Percentiles rank a stretch among this genome's conserved stretches.
phyloP scores from a whole-genome alignment of 257 asterid species.

The Lycium ferocissimum region DNA sequence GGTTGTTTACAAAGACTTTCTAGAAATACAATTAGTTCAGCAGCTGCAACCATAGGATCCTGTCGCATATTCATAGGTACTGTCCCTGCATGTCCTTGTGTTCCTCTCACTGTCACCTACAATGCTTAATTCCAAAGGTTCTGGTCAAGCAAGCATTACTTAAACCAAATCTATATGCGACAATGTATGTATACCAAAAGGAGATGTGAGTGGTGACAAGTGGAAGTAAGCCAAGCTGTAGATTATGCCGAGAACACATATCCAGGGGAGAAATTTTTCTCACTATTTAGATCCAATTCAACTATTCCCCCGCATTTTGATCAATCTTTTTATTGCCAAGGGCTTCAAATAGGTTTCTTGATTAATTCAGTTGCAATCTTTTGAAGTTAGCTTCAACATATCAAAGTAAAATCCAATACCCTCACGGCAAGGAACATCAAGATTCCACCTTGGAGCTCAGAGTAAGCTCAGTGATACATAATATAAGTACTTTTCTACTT shows the following conservation, averaged over 20 bases:
- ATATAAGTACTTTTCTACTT: conserved; percentile 14
- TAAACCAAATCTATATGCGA: neutral
- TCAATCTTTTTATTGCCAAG: neutral
- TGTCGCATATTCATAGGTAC: conserved; percentile 96
- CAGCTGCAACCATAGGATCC: conserved; percentile 98
- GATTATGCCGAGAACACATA: neutral
- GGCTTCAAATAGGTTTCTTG: neutral
- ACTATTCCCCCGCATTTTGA: neutral
- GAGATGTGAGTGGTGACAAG: neutral
- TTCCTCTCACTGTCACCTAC: conserved; percentile 91
- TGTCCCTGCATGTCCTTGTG: conserved; percentile 99
- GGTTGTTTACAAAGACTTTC: conserved; percentile 91
- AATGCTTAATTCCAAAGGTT: conserved; percentile 25
- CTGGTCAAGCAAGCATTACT: neutral
- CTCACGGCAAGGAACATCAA: conserved; percentile 5
- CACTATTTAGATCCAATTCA: neutral
- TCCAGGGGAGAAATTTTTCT: neutral
- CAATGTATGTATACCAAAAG: neutral
- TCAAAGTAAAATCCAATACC: neutral
- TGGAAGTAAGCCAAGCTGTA: conserved; percentile 4
- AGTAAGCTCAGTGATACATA: neutral
- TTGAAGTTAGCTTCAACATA: neutral
- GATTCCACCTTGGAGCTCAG: conserved; percentile 7
- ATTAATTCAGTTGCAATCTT: neutral
- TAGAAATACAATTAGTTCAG: conserved; percentile 80